Base-by-base conservation (phyloP, 2,329 filamentous ascomycete species). In the Myriosclerotinia scirpicola region DNA sequence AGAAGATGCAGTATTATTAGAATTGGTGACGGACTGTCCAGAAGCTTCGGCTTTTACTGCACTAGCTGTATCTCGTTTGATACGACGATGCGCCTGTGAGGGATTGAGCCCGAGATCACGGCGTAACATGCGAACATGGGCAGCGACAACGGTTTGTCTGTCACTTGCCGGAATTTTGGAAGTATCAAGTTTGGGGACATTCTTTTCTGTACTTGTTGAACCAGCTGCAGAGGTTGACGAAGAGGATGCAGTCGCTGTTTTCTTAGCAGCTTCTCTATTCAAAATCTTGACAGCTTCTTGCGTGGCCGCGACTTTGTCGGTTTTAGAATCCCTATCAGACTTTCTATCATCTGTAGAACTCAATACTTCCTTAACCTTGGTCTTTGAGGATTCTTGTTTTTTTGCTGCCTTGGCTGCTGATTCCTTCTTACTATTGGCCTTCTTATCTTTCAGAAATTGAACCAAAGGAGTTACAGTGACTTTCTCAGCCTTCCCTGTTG, bases 381-480 rank as follows among this genome's bases (percentile, higher is more conserved):
- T 81, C 14, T 78, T 75, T 66, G 88, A 84, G 26, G 68, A 56
- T 52, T 76, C 75, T 58, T 75, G 74, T 74, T 89, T 89, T 38
- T 81, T 80, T 54, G 79, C 80, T 73, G 85, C 85, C 52, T 85
- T 82, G 44, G 80, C 80, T 38, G 81, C 81, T 5, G 79, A 76
- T 66, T 89, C 86, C 72, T 87, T 88, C 26, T 77, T 80, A 75
- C 85, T 88, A 70, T 87, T 92, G 17, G 92, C 92, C 80, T 96
- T 97, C 80, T 96, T 97, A 77, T 97, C 93, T 71, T 90, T 90
- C 46, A 97, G 83, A 71, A 89, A 96, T 75, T 97, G 92, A 64
- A 98, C 91, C 63, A 99, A 80, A 0, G 95, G 95, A 0, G 95
- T 98, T 0, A 89, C 93, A 34, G 87, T 92, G 59, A 91, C 83